Percentiles rank a stretch among this genome's conserved stretches.
These are phyloP conservation scores for Micractinium conductrix DNA, from an alignment of 139 green algal species.

Conservation along the genomic window DNA sequence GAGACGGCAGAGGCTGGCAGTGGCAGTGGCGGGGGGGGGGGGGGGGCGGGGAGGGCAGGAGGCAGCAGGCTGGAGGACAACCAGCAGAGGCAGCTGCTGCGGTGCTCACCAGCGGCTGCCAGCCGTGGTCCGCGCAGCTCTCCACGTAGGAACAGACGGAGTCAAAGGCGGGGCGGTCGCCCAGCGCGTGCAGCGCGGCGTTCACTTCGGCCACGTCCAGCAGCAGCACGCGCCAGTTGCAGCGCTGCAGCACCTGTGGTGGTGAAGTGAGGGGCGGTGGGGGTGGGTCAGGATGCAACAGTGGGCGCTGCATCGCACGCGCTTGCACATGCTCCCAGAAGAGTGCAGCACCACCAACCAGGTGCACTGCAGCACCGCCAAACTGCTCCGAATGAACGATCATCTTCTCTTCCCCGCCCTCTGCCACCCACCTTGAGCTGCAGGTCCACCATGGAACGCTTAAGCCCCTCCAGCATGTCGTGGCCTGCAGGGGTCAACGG, in stretches of 20 bases:
- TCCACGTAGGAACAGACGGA: background rate
- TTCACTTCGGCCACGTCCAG: background rate
- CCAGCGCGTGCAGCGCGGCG: background rate
- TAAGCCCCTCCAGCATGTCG: background rate
- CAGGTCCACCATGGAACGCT: constrained; percentile 6
- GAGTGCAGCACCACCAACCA: no score
- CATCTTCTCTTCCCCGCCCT: no score
- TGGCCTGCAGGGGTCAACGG: no score
- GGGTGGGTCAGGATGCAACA: background rate
- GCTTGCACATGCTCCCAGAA: no score
- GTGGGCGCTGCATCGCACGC: no score
- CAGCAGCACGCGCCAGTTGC: constrained; percentile 18
- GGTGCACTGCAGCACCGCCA: no score
- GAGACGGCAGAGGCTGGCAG: no score
- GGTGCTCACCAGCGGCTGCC: background rate
- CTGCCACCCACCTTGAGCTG: constrained; percentile 2
- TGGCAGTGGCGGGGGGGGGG: no score
- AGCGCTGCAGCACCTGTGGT: constrained; percentile 19
- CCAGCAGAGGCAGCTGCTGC: no score
- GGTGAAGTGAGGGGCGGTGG: background rate
- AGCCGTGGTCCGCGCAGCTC: background rate
- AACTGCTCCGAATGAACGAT: no score
- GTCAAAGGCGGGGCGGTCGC: background rate
- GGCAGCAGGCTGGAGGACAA: no score
- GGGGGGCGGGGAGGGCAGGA: no score